Evolutionary conservation across 2,329 filamentous ascomycete species (phyloP).

Genomic region (Aspergillus fischeri): DNA sequence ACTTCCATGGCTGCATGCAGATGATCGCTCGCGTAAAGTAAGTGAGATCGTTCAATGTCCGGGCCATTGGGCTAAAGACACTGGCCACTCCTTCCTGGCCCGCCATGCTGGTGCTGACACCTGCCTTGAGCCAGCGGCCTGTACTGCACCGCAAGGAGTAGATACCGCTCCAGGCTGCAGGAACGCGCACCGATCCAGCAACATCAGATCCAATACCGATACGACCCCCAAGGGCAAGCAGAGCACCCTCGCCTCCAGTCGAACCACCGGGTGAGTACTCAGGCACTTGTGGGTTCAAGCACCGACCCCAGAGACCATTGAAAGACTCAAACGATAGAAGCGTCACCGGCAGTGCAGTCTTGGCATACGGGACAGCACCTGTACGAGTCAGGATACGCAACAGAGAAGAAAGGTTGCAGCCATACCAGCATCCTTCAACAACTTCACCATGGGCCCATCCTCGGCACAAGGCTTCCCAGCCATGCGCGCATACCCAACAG

Average conservation of each 20-base stretch:
- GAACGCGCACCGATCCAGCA: slow-evolving; percentile 79
- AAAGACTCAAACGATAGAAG: slow-evolving; percentile 81
- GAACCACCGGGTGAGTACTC: slow-evolving; percentile 85
- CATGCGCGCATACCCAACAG: slow-evolving; percentile 73
- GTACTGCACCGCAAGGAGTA: slow-evolving; percentile 84
- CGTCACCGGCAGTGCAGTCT: slow-evolving; percentile 85
- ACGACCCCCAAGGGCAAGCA: slow-evolving; percentile 74
- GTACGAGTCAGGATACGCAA: slow-evolving; percentile 3
- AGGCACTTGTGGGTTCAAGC: slow-evolving; percentile 76
- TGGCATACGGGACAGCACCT: slow-evolving; percentile 84
- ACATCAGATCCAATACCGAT: slow-evolving; percentile 92
- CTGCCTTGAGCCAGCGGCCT: slow-evolving; percentile 83
- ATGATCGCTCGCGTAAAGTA: slow-evolving; percentile 81
- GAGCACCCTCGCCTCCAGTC: slow-evolving; percentile 77
- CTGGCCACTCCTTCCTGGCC: slow-evolving; percentile 87
- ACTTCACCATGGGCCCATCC: slow-evolving; percentile 68
- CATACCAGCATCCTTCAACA: slow-evolving; percentile 74
- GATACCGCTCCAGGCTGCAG: slow-evolving; percentile 85
- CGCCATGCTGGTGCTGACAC: slow-evolving; percentile 81
- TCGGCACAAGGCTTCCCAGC: slow-evolving; percentile 60
- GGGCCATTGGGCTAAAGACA: slow-evolving; percentile 89
- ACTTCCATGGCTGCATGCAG: slow-evolving; percentile 80
- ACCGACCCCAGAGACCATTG: slow-evolving; percentile 76
- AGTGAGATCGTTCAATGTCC: slow-evolving; percentile 73
- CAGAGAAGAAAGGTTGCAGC: background rate